These are phyloP conservation scores for Fusarium armeniacum DNA, from an alignment of 2,329 filamentous ascomycete genomes.

Conservation along the genomic window DNA sequence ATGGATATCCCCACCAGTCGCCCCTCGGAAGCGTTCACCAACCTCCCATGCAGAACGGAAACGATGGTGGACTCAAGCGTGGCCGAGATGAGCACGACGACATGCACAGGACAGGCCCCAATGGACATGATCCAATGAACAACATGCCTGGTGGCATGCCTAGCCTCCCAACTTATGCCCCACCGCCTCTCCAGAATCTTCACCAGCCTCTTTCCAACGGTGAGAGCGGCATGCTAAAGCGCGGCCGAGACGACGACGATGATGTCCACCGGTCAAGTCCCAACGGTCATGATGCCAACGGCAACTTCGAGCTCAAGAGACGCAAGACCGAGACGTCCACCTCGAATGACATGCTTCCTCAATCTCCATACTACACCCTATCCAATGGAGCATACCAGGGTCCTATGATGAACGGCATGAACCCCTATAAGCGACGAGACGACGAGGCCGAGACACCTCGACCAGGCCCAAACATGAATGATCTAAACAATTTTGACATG, in stretches of 20 bases:
- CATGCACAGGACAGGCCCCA: slow-evolving; percentile 70
- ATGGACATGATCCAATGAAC: slow-evolving; percentile 77
- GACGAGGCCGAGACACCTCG: slow-evolving; percentile 74
- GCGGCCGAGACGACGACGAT: slow-evolving; percentile 70
- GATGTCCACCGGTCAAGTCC: slow-evolving; percentile 54
- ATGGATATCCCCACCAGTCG: slow-evolving; percentile 74
- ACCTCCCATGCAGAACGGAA: slow-evolving; percentile 71
- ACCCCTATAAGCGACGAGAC: slow-evolving; percentile 63
- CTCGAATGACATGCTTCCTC: slow-evolving; percentile 30
- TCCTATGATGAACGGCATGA: slow-evolving; percentile 71
- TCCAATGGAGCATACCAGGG: slow-evolving; percentile 27
- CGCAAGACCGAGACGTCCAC: slow-evolving; percentile 76
- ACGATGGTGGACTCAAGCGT: slow-evolving; percentile 61
- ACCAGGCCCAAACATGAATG: slow-evolving; percentile 66
- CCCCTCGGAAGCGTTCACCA: slow-evolving; percentile 51
- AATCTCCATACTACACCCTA: slow-evolving; percentile 29
- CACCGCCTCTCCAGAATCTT: slow-evolving; percentile 64
- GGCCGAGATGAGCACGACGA: slow-evolving; percentile 73
- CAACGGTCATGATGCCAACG: slow-evolving; percentile 55
- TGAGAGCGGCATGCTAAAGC: slow-evolving; percentile 61
- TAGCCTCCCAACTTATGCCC: slow-evolving; percentile 72
- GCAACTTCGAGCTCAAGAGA: slow-evolving; percentile 77
- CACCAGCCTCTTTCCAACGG: slow-evolving; percentile 68
- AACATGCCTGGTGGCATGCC: slow-evolving; percentile 72
- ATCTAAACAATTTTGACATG: slow-evolving; percentile 67